Evolutionary conservation across 2,329 filamentous ascomycete species (phyloP), one percentile per base, ranked within the genome.

Genomic region (Coniochaeta sp.): DNA sequence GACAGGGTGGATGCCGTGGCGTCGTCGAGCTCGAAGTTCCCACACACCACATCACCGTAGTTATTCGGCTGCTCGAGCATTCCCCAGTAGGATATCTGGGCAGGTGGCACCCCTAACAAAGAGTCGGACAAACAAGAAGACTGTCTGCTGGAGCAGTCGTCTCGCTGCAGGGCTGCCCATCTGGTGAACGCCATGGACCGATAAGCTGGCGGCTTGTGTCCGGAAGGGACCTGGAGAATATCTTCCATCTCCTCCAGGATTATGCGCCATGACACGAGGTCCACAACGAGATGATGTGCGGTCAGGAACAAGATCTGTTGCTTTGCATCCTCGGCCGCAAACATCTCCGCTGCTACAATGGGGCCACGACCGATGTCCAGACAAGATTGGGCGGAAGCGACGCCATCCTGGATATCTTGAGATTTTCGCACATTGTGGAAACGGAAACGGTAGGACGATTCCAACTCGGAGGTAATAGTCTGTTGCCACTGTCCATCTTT

Each of bases 221-320:
- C 22, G n/a, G 45, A 28, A 30, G 45, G 45, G 22, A 48, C 50
- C 7, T 65, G 59, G 6, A 75, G 57, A 1, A 70, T 54, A 6
- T 63, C 62, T 50, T 76, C 72, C 0, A 77, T 59, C 45, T 77
- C 72, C 31, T 71, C 66, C 0, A 75, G 57, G 1, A 76, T 60
- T 3, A 72, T 63, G 7, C 70, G 62, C 74, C 74, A 77, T 0
- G 71, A 73, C 1, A 76, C 70, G 4, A 76, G 57, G 49, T 76
- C 73, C 14, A 76, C 64, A 1, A 70, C 63, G 0, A 71, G 57
- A 51, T 72, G 70, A 13, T 71, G 68, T 1, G 61, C 64, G 6
- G 63, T 57, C 8, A 72, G 48, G 6, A 64, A 66, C 0, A 69
- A 46, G 1, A 58, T 40, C 30, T 66, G 65, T 7, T 56, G 24